Evolutionary conservation across 2,329 filamentous ascomycete genomes (phyloP).

Genomic region (Ascocoryne sarcoides): DNA sequence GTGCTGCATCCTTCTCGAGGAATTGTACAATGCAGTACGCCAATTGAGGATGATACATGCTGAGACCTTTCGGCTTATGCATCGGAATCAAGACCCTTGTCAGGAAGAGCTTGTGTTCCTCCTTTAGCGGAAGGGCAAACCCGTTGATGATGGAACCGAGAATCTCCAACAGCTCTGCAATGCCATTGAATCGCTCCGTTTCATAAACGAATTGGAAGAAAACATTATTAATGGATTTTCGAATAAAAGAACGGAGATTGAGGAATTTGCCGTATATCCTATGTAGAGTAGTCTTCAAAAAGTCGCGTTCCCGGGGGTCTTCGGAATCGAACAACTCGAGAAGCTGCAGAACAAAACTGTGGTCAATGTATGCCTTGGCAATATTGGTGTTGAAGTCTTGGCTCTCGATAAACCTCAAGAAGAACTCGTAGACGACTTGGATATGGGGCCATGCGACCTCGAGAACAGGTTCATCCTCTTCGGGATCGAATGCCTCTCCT

Average conservation of each 20-base stretch:
- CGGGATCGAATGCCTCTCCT: constrained; percentile 95
- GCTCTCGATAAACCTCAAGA: constrained; percentile 96
- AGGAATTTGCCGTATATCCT: constrained; percentile 98
- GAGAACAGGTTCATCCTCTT: constrained; percentile 95
- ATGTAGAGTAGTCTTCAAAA: constrained; percentile 95
- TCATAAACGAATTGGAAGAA: constrained; percentile 99
- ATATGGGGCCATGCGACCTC: constrained; percentile 99
- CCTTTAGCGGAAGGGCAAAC: constrained; percentile 91
- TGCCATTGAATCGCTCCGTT: constrained; percentile 96
- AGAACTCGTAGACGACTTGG: constrained; percentile 99
- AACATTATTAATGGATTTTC: constrained; percentile 98
- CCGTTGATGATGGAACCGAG: constrained; percentile 98
- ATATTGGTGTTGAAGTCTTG: constrained; percentile 99
- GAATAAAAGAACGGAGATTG: constrained; percentile 93
- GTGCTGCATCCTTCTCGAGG: constrained; percentile 89
- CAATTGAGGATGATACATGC: constrained; percentile 98
- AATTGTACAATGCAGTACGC: constrained; percentile 99
- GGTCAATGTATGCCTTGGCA: constrained; percentile 96
- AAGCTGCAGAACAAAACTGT: constrained; percentile 91
- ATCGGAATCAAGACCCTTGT: constrained; percentile 86
- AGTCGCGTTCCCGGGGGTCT: constrained; percentile 91
- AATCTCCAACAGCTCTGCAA: constrained; percentile 93
- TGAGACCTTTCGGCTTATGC: constrained; percentile 97
- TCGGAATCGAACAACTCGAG: constrained; percentile 98
- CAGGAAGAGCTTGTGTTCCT: constrained; percentile 97